Conservation (phyloP, 768 basidiomycete species). For the Xerocomellus amylosporus region DNA sequence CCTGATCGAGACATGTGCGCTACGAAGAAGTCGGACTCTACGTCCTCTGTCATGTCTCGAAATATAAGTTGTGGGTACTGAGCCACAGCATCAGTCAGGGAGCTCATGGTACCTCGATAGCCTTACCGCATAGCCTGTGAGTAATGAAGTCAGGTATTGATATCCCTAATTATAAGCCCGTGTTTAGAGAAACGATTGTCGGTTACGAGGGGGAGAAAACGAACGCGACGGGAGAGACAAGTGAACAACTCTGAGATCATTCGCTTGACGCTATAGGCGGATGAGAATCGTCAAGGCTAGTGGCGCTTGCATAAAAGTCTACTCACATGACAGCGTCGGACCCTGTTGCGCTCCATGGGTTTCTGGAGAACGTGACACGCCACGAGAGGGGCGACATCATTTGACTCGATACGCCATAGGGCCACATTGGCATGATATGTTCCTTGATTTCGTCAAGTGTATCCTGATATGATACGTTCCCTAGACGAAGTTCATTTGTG, state of each 20-base stretch:
- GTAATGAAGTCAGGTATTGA: conserved; percentile 62
- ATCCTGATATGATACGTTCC: conserved; percentile 45
- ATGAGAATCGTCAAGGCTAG: conserved; percentile 6
- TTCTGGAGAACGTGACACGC: conserved; percentile 60
- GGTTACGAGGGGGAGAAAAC: conserved; percentile 19
- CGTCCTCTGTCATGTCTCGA: conserved; percentile 48
- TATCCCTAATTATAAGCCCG: conserved; percentile 52
- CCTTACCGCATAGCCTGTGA: conserved; percentile 51
- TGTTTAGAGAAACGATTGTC: conserved; percentile 9
- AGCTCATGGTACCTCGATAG: conserved; percentile 10
- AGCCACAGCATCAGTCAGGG: conserved; percentile 13
- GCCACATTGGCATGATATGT: conserved; percentile 62
- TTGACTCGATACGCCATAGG: conserved; percentile 51
- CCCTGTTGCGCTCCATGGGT: conserved; percentile 67
- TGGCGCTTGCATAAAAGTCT: background rate
- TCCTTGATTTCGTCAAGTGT: conserved; percentile 59
- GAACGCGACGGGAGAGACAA: conserved; percentile 57
- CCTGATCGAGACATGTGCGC: conserved; percentile 63
- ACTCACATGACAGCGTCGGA: conserved; percentile 52
- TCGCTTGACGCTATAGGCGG: conserved; percentile 49
- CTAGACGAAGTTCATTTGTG: conserved; percentile 57
- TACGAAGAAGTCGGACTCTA: conserved; percentile 56
- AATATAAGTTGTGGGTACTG: conserved; percentile 70
- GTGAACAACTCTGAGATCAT: conserved; percentile 61
- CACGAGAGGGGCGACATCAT: conserved; percentile 44